These are phyloP conservation scores for Aegilops speltoides DNA, from an alignment of 176 grass and related monocot species.

Conservation along the genomic window DNA sequence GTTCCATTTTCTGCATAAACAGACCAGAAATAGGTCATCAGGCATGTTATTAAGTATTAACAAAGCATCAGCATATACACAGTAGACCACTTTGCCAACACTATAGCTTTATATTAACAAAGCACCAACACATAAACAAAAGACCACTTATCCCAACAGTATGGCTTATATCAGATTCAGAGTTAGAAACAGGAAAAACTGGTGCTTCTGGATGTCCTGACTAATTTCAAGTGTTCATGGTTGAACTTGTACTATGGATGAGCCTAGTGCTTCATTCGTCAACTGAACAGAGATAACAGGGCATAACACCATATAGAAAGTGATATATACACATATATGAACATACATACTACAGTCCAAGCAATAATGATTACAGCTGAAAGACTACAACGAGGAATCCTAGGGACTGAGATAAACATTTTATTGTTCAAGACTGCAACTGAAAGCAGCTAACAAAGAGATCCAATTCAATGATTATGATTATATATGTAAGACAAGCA, in stretches of 20 bases:
- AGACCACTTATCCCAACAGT: not conserved
- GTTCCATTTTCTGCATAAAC: conserved; percentile 74
- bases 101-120: not conserved
- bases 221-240: not conserved
- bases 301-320: too few species aligned
- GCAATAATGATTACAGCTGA: too few species aligned
- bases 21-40: not conserved
- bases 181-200: conserved; percentile 4
- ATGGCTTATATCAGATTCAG: not conserved
- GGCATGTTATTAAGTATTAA: not conserved
- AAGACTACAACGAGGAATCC: too few species aligned
- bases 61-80: not conserved
- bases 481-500: too few species aligned
- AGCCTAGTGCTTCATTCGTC: not conserved
- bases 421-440: too few species aligned
- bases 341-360: too few species aligned
- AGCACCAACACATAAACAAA: not conserved
- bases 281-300: not conserved
- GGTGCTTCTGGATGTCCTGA: not conserved
- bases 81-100: not conserved
- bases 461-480: too few species aligned
- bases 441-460: too few species aligned
- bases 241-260: not conserved
- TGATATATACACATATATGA: too few species aligned
- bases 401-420: too few species aligned